Percentiles rank a stretch among this genome's conserved stretches.
phyloP scores from a whole-genome alignment of 2,329 filamentous ascomycete genomes.

The Aspergillus alliaceus region DNA sequence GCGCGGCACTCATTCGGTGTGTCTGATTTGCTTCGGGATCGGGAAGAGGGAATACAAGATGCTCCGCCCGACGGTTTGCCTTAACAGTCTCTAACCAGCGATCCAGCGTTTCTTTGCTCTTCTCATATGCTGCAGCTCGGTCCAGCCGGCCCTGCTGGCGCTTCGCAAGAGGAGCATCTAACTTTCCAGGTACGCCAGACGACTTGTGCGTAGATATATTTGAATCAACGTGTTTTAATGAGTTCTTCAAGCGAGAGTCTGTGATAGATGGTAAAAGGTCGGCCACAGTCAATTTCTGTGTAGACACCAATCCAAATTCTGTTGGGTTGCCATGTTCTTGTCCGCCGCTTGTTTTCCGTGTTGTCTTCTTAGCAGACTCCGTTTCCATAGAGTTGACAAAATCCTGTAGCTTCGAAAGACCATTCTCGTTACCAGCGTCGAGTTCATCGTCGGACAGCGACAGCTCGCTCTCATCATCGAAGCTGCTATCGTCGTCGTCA shows the following conservation, averaged over 20 bases:
- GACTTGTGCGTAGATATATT: slow-evolving; percentile 38
- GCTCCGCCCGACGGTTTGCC: slow-evolving; percentile 85
- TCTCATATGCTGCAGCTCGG: slow-evolving; percentile 78
- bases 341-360: slow-evolving; percentile 43
- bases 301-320: slow-evolving; percentile 58
- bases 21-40: slow-evolving; percentile 64
- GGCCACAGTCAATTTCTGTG: slow-evolving; percentile 69
- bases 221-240: slow-evolving; percentile 68
- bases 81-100: slow-evolving; percentile 96
- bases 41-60: slow-evolving; percentile 81
- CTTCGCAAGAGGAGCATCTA: slow-evolving; percentile 79
- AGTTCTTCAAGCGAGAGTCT: slow-evolving; percentile 74
- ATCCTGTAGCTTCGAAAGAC: slow-evolving; percentile 64
- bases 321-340: slow-evolving; percentile 65
- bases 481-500: slow-evolving; percentile 55
- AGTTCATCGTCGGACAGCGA: slow-evolving; percentile 43
- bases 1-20: slow-evolving; percentile 56
- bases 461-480: slow-evolving; percentile 22
- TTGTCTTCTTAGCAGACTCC: slow-evolving; percentile 35
- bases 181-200: slow-evolving; percentile 62
- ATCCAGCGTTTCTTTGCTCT: slow-evolving; percentile 86
- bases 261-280: slow-evolving; percentile 73
- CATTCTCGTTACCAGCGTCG: slow-evolving; percentile 47
- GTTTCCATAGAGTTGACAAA: slow-evolving; percentile 66
- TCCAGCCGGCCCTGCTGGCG: slow-evolving; percentile 84